Evolutionary conservation across 345 rosid species (phyloP).

Genomic region (sweet orange (Citrus sinensis)): DNA sequence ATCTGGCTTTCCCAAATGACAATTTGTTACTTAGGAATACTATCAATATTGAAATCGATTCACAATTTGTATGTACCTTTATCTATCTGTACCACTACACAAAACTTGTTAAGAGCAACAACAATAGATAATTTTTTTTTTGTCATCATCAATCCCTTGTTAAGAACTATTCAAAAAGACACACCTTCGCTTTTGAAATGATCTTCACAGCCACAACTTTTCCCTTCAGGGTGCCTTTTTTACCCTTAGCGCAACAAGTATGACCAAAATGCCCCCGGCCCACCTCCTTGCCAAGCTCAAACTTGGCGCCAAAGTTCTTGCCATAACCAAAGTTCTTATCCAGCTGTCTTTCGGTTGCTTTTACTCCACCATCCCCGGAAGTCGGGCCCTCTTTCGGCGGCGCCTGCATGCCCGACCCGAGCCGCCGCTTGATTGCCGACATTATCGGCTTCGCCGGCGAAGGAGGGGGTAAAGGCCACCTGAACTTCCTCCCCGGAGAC

Average conservation of each 20-base stretch:
- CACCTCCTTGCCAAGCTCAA: constrained; percentile 79
- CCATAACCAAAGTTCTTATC: constrained; percentile 87
- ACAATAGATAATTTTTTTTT: neutral
- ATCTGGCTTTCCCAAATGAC: neutral
- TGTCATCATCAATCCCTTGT: no score
- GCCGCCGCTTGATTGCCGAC: constrained; percentile 56
- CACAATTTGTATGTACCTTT: neutral
- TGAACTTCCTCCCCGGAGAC: constrained; percentile 81
- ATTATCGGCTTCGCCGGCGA: constrained; percentile 96
- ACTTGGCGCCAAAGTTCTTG: constrained; percentile 71
- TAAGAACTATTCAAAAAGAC: neutral
- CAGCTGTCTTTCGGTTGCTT: constrained; percentile 39
- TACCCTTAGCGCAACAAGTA: constrained; percentile 84
- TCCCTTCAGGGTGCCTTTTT: constrained; percentile 82
- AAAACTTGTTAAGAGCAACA: neutral
- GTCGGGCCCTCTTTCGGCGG: constrained; percentile 60
- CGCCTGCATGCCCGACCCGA: constrained; percentile 34
- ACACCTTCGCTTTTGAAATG: constrained; percentile 87
- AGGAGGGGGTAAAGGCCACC: constrained; percentile 96
- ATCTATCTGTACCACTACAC: neutral
- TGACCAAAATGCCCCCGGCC: constrained; percentile 99
- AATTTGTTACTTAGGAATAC: neutral
- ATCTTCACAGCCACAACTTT: constrained; percentile 84
- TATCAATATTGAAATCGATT: neutral
- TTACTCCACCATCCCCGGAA: constrained; percentile 50